Conservation (phyloP, 176 grass and related monocot species). For the Rhynchospora tenuis region DNA sequence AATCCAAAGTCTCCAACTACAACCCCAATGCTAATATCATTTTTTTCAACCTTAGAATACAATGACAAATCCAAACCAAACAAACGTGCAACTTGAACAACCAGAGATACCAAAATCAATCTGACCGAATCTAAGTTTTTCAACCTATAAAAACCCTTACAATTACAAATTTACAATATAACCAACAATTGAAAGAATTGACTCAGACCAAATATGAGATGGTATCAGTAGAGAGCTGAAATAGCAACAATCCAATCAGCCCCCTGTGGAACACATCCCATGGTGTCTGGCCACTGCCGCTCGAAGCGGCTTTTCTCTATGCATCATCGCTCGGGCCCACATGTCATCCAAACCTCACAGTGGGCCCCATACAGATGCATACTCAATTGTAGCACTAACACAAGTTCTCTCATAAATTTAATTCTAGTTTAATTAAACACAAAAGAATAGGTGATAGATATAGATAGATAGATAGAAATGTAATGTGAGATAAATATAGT, state of each 20-base stretch:
- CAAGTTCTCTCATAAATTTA: background rate
- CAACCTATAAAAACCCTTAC: too few species aligned
- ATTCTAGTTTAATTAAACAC: background rate
- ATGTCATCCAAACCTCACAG: background rate
- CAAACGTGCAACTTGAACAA: too few species aligned
- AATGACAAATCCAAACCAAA: too few species aligned
- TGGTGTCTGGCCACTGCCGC: background rate
- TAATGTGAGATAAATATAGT: slow-evolving; percentile 76
- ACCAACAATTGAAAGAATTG: background rate
- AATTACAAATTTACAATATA: background rate
- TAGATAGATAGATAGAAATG: background rate
- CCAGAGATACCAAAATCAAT: too few species aligned
- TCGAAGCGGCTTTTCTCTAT: background rate
- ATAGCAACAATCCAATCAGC: background rate
- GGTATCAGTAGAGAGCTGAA: slow-evolving; percentile 9
- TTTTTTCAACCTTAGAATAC: too few species aligned
- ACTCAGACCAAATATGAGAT: background rate
- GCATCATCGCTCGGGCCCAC: slow-evolving; percentile 4
- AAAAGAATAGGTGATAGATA: background rate
- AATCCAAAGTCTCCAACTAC: too few species aligned
- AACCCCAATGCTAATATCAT: too few species aligned
- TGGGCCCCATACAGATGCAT: background rate
- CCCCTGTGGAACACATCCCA: background rate
- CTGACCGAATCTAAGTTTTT: too few species aligned
- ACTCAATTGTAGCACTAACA: background rate